Evolutionary conservation across 2,329 filamentous ascomycete species (phyloP).

Genomic region (Lasiodiplodia hormozganensis): DNA sequence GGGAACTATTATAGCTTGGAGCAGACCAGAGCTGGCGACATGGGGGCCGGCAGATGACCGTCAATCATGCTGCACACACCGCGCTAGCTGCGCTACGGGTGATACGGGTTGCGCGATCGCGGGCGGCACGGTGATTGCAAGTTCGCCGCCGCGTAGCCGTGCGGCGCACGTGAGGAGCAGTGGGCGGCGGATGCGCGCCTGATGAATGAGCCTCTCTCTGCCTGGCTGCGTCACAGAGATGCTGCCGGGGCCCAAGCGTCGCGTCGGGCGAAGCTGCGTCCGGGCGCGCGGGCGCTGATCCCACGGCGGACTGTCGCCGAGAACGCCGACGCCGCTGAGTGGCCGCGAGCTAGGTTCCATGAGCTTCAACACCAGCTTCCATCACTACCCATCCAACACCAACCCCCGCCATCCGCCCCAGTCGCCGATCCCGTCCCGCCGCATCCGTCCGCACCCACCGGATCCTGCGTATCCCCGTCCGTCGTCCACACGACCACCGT

Average conservation of each 20-base stretch:
- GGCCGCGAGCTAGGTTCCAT: constrained; percentile 24
- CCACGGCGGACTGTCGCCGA: constrained; percentile 11
- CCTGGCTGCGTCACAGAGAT: constrained; percentile 9
- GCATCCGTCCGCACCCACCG: not conserved
- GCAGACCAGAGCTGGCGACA: constrained; percentile 9
- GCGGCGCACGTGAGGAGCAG: constrained; percentile 23
- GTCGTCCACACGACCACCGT: constrained; percentile 1
- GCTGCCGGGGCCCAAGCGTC: not conserved
- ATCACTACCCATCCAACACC: constrained; percentile 8
- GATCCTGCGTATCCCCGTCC: not conserved
- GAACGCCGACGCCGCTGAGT: constrained; percentile 29
- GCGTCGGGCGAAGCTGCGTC: not conserved
- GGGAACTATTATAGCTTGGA: constrained; percentile 21
- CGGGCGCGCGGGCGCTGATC: constrained; percentile 9
- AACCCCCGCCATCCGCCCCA: not conserved
- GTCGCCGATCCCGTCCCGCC: not conserved
- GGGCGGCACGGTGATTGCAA: constrained; percentile 12
- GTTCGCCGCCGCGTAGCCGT: not conserved
- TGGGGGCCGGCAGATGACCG: constrained; percentile 29
- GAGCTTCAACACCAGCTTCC: constrained; percentile 28
- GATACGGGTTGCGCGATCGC: constrained; percentile 25
- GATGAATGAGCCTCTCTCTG: not conserved
- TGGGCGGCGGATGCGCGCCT: constrained; percentile 8
- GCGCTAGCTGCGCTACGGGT: constrained; percentile 22
- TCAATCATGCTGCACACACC: constrained; percentile 22